A percentile compares a stretch with the other conserved stretches of the same genome.
phyloP scores from a whole-genome alignment of 495 filamentous ascomycete species.

The Penicillium odoratum region DNA sequence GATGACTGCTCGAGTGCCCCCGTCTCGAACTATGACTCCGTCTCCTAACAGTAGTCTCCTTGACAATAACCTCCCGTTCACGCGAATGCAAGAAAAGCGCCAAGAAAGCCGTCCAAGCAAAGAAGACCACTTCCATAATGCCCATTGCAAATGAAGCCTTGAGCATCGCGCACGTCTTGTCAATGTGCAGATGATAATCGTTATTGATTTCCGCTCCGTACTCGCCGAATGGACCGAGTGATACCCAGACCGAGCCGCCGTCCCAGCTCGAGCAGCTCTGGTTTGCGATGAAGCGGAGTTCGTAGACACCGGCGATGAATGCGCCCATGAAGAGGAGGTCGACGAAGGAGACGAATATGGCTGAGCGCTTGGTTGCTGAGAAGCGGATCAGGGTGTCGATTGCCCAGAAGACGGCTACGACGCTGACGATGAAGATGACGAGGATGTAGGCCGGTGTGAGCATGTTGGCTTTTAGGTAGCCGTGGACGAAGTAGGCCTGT shows the following conservation, averaged over 20 bases:
- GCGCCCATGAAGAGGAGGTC: conserved; percentile 81
- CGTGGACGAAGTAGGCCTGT: conserved; percentile 75
- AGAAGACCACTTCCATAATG: conserved; percentile 85
- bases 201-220: conserved; percentile 40
- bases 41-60: conserved; percentile 44
- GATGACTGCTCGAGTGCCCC: conserved; percentile 32
- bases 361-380: conserved; percentile 67
- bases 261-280: conserved; percentile 64
- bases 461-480: conserved; percentile 64
- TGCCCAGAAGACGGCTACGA: conserved; percentile 76
- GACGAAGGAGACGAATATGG: conserved; percentile 72
- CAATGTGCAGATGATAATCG: conserved; percentile 44
- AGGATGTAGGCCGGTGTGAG: conserved; percentile 81
- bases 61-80: conserved; percentile 35
- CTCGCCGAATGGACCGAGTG: conserved; percentile 60
- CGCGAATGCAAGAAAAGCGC: conserved; percentile 57
- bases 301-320: conserved; percentile 77
- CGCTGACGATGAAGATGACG: conserved; percentile 86
- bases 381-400: conserved; percentile 80
- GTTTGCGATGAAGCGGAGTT: conserved; percentile 66
- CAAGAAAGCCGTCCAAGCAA: conserved; percentile 67
- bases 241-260: conserved; percentile 50
- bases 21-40: conserved; percentile 44
- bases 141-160: conserved; percentile 84
- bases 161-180: conserved; percentile 84